A percentile compares a stretch with the other conserved stretches of the same genome.
Conservation (phyloP, 1,284 basidiomycete species). For the Boletus sp. region DNA sequence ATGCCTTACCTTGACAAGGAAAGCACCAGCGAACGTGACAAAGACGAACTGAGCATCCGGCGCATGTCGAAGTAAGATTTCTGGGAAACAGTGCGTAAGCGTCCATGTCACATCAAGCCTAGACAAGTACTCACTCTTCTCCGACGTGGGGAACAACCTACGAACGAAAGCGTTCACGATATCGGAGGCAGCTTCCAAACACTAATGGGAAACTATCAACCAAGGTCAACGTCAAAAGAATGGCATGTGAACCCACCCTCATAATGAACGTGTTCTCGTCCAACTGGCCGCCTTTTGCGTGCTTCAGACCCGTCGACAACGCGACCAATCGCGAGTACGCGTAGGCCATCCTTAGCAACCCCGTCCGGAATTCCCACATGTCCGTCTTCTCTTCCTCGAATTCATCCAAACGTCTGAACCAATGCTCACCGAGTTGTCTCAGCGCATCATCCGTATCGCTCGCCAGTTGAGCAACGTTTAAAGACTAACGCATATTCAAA, state of each 20-base stretch:
- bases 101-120: neutral
- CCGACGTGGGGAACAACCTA: conserved; percentile 49
- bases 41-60: conserved; percentile 82
- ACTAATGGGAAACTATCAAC: conserved; percentile 12
- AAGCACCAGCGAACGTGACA: conserved; percentile 79
- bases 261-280: conserved; percentile 63
- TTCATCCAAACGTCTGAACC: conserved; percentile 49
- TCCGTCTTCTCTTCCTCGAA: conserved; percentile 47
- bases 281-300: conserved; percentile 56
- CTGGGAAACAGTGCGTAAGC: conserved; percentile 30
- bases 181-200: conserved; percentile 36
- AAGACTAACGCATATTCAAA: conserved; percentile 34
- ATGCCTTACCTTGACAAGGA: conserved; percentile 63
- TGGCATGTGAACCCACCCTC: conserved; percentile 49
- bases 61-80: conserved; percentile 65
- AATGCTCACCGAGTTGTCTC: conserved; percentile 47
- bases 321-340: conserved; percentile 66
- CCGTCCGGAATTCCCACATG: conserved; percentile 57
- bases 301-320: conserved; percentile 73
- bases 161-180: conserved; percentile 63
- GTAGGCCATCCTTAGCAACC: conserved; percentile 60
- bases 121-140: conserved; percentile 43
- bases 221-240: neutral
- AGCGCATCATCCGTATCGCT: conserved; percentile 64
- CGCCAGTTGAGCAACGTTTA: conserved; percentile 62